These are phyloP conservation scores for Exophiala bonariae DNA, from an alignment of 2,329 filamentous ascomycete species.

Conservation along the genomic window DNA sequence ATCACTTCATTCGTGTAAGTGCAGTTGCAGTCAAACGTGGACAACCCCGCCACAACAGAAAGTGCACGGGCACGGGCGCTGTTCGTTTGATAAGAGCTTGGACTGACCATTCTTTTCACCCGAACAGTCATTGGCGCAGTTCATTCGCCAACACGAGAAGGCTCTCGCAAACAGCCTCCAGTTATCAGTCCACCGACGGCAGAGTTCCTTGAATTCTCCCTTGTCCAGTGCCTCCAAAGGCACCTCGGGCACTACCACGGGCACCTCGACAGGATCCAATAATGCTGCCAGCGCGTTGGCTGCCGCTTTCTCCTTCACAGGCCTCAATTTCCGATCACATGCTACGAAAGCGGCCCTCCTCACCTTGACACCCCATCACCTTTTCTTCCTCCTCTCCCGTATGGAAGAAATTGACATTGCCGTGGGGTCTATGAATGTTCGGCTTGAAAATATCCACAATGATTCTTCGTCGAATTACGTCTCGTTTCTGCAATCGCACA, in stretches of 20 bases:
- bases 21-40: background rate
- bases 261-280: slow-evolving; percentile 50
- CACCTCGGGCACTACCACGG: slow-evolving; percentile 59
- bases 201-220: slow-evolving; percentile 63
- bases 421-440: slow-evolving; percentile 94
- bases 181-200: slow-evolving; percentile 60
- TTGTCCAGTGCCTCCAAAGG: slow-evolving; percentile 59
- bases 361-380: slow-evolving; percentile 89
- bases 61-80: slow-evolving; percentile 6
- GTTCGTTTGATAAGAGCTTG: background rate
- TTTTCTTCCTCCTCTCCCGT: slow-evolving; percentile 92
- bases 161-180: slow-evolving; percentile 94
- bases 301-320: slow-evolving; percentile 81
- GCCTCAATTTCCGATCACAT: slow-evolving; percentile 80
- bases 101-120: background rate
- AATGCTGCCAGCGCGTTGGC: slow-evolving; percentile 73
- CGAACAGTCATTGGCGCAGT: slow-evolving; percentile 82
- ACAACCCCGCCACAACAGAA: background rate
- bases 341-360: slow-evolving; percentile 86
- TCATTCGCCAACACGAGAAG: slow-evolving; percentile 96
- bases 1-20: slow-evolving; percentile 50
- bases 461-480: slow-evolving; percentile 89
- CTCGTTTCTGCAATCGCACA: slow-evolving; percentile 73
- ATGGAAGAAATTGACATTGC: slow-evolving; percentile 90
- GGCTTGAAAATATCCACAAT: slow-evolving; percentile 90